Base-by-base conservation (phyloP, 2,329 filamentous ascomycete genomes). In the Lachnellula subtilissima region DNA sequence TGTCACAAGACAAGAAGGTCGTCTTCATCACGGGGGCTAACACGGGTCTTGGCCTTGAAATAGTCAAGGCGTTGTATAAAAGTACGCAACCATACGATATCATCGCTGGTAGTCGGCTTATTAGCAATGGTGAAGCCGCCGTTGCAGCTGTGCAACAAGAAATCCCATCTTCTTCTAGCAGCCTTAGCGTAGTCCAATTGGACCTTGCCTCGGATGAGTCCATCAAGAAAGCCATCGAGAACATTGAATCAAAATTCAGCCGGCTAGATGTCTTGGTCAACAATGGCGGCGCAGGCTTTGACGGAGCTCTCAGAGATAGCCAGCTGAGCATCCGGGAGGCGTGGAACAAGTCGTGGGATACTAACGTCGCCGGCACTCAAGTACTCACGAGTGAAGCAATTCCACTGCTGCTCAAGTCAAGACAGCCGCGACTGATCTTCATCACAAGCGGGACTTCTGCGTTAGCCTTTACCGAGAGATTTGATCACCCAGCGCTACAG, bases 341-440 rank as follows among this genome's bases (percentile, higher is more conserved):
- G 43, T 77, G 70, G 64, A 74, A 72, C 51, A 67, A 69, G 39
- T 63, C 73, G 9, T 78, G 71, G 66, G 64, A 76, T 50, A 66
- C 73, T 50, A 79, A 79, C 59, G 71, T 74, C 12, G 64, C 74
- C 1, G 73, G 76, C 47, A 73, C 70, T 9, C 69, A 72, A 43
- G 61, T 72, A 40, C 55, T 73, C 36, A 74, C 72, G 9, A 64
- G 65, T 15, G 64, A 68, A 3, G 67, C 71, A 43, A 55, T 70
- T 28, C 75, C 75, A 1, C 61, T 79, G 1, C 69, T 79, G 1
- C 65, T 78, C 22, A 72, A 74, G 48, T 75, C 74, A 1, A 55
- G 65, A 1, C 70, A 75, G 45, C 76, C 76, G 4, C 70, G 76
- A 8, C 64, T 80, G 54, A 56, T 78, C 15, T 80, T 80, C 67